A percentile compares a stretch with the other conserved stretches of the same genome.
Evolutionary conservation across 2,329 filamentous ascomycete genomes (phyloP).

Genomic region (Exserohilum rostratum): DNA sequence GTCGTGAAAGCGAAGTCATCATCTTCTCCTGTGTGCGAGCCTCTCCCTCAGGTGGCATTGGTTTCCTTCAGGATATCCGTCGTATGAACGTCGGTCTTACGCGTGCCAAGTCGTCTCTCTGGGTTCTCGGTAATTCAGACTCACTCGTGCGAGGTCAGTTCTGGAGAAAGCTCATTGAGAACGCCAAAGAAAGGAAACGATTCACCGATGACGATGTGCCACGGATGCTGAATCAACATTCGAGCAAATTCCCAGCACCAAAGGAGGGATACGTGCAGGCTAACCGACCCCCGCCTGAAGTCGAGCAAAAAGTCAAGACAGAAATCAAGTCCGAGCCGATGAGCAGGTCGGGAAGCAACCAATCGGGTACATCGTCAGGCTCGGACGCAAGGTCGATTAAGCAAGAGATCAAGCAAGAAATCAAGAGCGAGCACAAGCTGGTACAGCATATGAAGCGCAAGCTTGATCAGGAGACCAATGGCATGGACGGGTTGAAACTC

Average conservation of each 20-base stretch:
- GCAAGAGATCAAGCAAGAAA: conserved; percentile 29
- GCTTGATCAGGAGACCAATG: conserved; percentile 69
- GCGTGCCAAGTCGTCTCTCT: conserved; percentile 93
- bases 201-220: conserved; percentile 75
- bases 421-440: conserved; percentile 62
- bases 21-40: conserved; percentile 99
- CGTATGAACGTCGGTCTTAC: conserved; percentile 99
- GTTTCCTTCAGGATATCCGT: conserved; percentile 96
- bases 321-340: conserved; percentile 33
- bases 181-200: conserved; percentile 74
- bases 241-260: conserved; percentile 49
- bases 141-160: conserved; percentile 86
- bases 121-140: conserved; percentile 91
- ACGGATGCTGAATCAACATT: conserved; percentile 60
- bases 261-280: conserved; percentile 30
- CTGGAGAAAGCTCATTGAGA: conserved; percentile 84
- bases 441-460: conserved; percentile 78
- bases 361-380: conserved; percentile 21
- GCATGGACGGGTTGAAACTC: conserved; percentile 64
- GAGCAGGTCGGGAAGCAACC: conserved; percentile 30
- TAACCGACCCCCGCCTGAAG: conserved; percentile 27
- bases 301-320: conserved; percentile 10
- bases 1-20: conserved; percentile 94
- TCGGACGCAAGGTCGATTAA: conserved; percentile 17
- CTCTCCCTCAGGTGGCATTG: conserved; percentile 89